Base-by-base conservation (phyloP, 805 yeast genomes). In the Yarrowia bubula region DNA sequence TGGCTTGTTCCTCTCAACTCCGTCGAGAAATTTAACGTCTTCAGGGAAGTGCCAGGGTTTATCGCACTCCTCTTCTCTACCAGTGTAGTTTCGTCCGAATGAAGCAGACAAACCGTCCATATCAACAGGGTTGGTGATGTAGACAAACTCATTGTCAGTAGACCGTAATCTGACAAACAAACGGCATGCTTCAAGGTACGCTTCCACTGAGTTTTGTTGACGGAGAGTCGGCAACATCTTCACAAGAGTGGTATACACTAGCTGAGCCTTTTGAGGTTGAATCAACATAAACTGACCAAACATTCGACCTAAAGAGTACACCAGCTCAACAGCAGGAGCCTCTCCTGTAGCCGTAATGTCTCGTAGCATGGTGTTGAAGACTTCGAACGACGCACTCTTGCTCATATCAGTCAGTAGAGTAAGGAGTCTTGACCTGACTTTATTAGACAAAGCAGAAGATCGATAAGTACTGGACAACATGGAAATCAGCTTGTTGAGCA, bases 91-190 rank as follows among this genome's bases (percentile, higher is more conserved):
- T 71, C 90, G 78, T 4, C 82, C 80, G 63, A 88, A 79, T 0
- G 85, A 81, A 2, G 86, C 82, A 9, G 90, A 83, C 15, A 88
- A 74, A 0, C 90, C 91, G 46, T 84, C 87, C 78, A 87, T 83
- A 71, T 88, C 90, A 0, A 74, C 72, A 4, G 88, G 87, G 8
- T 79, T 75, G 2, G 84, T 74, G 47, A 88, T 75, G 70, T 79
- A 83, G 1, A 88, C 74, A 39, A 73, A 74, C 6, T 78, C 77
- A 3, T 79, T 80, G 13, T 76, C 71, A 1, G 85, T 80, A 0
- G 78, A 78, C 62, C 93, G 77, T 1, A 87, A 75, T 67, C 91
- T 77, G 17, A 83, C 75, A 64, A 89, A 74, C 14, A 84, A 75
- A 60, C 86, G 80, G 7, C 85, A 77, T 2, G 84, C 73, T 4